Evolutionary conservation across 495 filamentous ascomycete species (phyloP).

Genomic region (Daldinia childiae): DNA sequence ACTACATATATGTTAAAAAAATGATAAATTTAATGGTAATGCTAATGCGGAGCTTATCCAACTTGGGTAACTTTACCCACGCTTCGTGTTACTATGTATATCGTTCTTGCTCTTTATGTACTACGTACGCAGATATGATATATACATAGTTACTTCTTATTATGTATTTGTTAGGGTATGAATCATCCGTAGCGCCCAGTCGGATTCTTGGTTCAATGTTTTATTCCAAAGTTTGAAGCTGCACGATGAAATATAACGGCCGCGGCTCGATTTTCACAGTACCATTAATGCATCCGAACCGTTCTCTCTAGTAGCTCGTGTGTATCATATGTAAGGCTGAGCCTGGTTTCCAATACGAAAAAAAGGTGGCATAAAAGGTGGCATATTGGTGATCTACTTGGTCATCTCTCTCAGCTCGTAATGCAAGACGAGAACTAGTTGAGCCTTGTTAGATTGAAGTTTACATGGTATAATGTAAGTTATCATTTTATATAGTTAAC

Average conservation of each 20-base stretch:
- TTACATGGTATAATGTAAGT: background rate
- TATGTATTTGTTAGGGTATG: slow-evolving; percentile 6
- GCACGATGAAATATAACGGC: slow-evolving; percentile 25
- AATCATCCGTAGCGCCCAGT: slow-evolving; percentile 30
- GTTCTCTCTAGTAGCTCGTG: slow-evolving; percentile 6
- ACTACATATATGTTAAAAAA: background rate
- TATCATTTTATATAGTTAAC: background rate
- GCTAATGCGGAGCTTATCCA: slow-evolving; percentile 32
- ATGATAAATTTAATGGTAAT: slow-evolving; percentile 18
- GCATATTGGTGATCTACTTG: background rate
- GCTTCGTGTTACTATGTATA: slow-evolving; percentile 22
- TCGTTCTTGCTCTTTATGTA: slow-evolving; percentile 5
- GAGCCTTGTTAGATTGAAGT: slow-evolving; percentile 1
- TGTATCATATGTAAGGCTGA: slow-evolving; percentile 35
- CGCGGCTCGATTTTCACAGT: slow-evolving; percentile 25
- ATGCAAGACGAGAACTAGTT: slow-evolving; percentile 1
- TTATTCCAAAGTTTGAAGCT: slow-evolving; percentile 21
- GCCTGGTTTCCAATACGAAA: slow-evolving; percentile 26
- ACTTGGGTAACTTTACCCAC: slow-evolving; percentile 36
- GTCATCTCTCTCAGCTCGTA: slow-evolving; percentile 3
- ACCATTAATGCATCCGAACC: slow-evolving; percentile 15
- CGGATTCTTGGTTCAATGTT: slow-evolving; percentile 20
- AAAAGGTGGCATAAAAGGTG: background rate
- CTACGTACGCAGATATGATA: slow-evolving; percentile 5
- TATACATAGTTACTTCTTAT: slow-evolving; percentile 3